phyloP scores from a whole-genome alignment of 306 rosid species.

The Pterocarpus macrocarpus region DNA sequence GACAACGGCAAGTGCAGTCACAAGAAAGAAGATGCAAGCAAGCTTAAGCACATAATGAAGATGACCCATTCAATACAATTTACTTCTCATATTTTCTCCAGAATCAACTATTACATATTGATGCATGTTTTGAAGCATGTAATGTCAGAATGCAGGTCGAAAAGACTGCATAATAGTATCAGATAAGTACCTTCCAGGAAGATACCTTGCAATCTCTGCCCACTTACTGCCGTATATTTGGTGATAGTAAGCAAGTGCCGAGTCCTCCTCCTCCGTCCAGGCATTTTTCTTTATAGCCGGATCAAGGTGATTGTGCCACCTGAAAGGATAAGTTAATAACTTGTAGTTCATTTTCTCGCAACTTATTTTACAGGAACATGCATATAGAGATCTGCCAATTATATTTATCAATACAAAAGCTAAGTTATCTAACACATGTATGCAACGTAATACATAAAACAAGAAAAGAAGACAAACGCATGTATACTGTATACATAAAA shows the following conservation, averaged over 20 bases:
- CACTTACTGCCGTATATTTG: constrained; percentile 68
- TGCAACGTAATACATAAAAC: constrained; percentile 16
- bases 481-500: background rate
- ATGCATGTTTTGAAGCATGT: background rate
- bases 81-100: too few relatives aligned
- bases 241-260: constrained; percentile 55
- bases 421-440: constrained; percentile 11
- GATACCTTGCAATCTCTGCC: constrained; percentile 73
- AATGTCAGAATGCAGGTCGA: background rate
- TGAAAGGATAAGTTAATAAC: constrained; percentile 43
- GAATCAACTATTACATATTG: background rate
- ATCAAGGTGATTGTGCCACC: constrained; percentile 76
- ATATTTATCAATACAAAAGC: background rate
- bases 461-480: background rate
- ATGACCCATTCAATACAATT: background rate
- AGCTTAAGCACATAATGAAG: background rate
- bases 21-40: background rate
- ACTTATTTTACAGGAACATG: constrained; percentile 1
- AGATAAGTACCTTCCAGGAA: constrained; percentile 73
- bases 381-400: background rate
- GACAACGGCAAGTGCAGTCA: background rate
- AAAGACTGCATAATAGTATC: background rate
- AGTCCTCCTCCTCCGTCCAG: constrained; percentile 71
- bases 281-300: constrained; percentile 64
- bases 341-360: constrained; percentile 17